Evolutionary conservation across 768 basidiomycete genomes (phyloP).

Genomic region (Cystobasidiopsis lactophilus): DNA sequence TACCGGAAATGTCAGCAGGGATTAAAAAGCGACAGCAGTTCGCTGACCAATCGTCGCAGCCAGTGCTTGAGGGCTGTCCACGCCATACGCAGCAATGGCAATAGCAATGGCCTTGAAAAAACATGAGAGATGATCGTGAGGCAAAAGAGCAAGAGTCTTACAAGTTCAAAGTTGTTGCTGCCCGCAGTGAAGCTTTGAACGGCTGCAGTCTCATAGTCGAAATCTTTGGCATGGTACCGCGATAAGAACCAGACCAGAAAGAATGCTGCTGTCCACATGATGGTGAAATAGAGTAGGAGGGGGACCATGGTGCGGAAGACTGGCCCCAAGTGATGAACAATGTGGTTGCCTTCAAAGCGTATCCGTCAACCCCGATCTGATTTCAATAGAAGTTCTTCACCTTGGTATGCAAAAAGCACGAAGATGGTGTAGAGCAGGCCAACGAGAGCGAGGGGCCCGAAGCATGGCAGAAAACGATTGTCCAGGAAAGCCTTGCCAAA

Average conservation of each 20-base stretch:
- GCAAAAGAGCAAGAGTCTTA: background rate
- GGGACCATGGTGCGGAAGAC: conserved; percentile 67
- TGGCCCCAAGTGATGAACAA: conserved; percentile 47
- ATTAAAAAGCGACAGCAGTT: too few species aligned
- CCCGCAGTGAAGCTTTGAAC: conserved; percentile 60
- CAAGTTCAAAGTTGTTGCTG: conserved; percentile 42
- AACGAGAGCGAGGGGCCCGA: conserved; percentile 45
- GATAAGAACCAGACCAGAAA: conserved; percentile 32
- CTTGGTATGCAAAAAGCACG: conserved; percentile 47
- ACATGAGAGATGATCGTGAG: background rate
- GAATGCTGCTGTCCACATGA: conserved; percentile 54
- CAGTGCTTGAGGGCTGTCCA: conserved; percentile 52
- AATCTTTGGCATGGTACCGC: conserved; percentile 21
- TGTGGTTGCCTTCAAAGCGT: conserved; percentile 39
- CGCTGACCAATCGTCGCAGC: conserved; percentile 45
- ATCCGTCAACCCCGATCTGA: too few species aligned
- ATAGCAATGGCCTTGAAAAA: conserved; percentile 73
- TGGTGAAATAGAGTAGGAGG: conserved; percentile 35
- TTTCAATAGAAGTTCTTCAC: too few species aligned
- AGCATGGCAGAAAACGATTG: conserved; percentile 39
- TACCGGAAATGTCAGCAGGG: too few species aligned
- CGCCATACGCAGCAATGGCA: conserved; percentile 52
- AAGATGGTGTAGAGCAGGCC: conserved; percentile 64
- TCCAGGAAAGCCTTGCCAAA: conserved; percentile 25
- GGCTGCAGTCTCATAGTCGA: conserved; percentile 47